Evolutionary conservation across 1,139 yeast species (phyloP).

Genomic region (Debaryomyces sp.): DNA sequence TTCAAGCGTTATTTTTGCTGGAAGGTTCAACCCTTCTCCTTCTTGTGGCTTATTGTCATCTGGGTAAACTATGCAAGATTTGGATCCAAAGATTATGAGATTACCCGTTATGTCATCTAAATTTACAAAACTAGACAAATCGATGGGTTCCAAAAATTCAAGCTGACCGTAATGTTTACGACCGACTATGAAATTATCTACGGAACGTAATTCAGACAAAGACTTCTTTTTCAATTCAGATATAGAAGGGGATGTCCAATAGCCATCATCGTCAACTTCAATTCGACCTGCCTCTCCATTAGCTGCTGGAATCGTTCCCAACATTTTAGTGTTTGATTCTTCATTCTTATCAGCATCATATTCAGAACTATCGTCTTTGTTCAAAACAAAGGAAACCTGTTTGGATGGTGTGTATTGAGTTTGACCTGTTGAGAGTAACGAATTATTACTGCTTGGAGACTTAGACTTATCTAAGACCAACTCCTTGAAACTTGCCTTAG

Average conservation of each 20-base stretch:
- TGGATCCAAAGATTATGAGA: constrained; percentile 60
- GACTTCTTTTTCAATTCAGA: constrained; percentile 62
- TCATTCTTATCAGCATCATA: constrained; percentile 6
- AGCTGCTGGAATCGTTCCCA: constrained; percentile 9
- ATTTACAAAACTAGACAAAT: constrained; percentile 65
- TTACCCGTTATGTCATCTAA: constrained; percentile 67
- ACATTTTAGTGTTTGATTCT: constrained; percentile 14
- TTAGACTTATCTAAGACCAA: constrained; percentile 55
- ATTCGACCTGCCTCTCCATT: constrained; percentile 30
- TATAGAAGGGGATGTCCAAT: constrained; percentile 83
- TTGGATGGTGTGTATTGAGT: constrained; percentile 21
- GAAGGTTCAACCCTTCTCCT: constrained; percentile 85
- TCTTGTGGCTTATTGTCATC: constrained; percentile 60
- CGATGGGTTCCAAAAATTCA: constrained; percentile 80
- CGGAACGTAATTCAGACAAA: constrained; percentile 62
- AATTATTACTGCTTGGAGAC: constrained; percentile 10
- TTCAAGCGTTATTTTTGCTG: constrained; percentile 71
- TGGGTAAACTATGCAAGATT: constrained; percentile 74
- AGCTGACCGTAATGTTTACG: constrained; percentile 77
- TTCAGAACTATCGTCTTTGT: constrained; percentile 14
- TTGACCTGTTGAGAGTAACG: constrained; percentile 13
- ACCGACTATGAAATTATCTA: constrained; percentile 75
- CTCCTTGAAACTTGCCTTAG: constrained; percentile 58
- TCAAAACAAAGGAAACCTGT: constrained; percentile 39
- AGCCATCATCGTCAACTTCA: constrained; percentile 62